Conservation (phyloP, 2,329 filamentous ascomycete species). For the Domatiomyces catenatus region DNA sequence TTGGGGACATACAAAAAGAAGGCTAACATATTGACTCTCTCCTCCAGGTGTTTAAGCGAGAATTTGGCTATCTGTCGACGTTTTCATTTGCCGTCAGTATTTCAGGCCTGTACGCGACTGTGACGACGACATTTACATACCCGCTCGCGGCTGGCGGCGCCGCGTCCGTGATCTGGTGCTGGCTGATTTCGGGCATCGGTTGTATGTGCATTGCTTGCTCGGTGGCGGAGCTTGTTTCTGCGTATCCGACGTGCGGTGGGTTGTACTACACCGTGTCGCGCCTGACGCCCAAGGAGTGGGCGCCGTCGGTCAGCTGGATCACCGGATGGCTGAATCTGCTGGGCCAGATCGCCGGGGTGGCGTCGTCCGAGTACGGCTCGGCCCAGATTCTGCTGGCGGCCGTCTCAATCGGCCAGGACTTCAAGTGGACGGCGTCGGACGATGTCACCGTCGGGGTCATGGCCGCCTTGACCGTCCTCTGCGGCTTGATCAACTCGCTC, state of each 20-base stretch:
- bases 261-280: conserved; percentile 42
- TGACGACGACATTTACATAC: conserved; percentile 41
- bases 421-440: conserved; percentile 32
- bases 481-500: conserved; percentile 39
- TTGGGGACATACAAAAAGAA: too few relatives aligned
- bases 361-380: conserved; percentile 42
- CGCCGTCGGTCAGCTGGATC: conserved; percentile 33
- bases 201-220: conserved; percentile 41
- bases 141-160: conserved; percentile 39
- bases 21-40: too few relatives aligned
- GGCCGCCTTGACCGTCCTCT: conserved; percentile 38
- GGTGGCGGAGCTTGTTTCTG: conserved; percentile 42
- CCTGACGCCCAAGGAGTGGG: conserved; percentile 36
- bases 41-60: conserved; percentile 34
- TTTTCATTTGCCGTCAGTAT: conserved; percentile 47
- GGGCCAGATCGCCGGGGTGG: conserved; percentile 36
- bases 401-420: conserved; percentile 36
- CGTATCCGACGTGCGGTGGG: conserved; percentile 43
- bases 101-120: conserved; percentile 40
- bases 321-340: conserved; percentile 36
- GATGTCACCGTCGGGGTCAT: conserved; percentile 39
- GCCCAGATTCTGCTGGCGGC: conserved; percentile 42
- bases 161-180: conserved; percentile 42
- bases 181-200: conserved; percentile 41
- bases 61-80: conserved; percentile 43